Percentiles rank a stretch among this genome's conserved stretches.
phyloP scores from a whole-genome alignment of 768 basidiomycete species.

The Dacryopinax primogenitus region DNA sequence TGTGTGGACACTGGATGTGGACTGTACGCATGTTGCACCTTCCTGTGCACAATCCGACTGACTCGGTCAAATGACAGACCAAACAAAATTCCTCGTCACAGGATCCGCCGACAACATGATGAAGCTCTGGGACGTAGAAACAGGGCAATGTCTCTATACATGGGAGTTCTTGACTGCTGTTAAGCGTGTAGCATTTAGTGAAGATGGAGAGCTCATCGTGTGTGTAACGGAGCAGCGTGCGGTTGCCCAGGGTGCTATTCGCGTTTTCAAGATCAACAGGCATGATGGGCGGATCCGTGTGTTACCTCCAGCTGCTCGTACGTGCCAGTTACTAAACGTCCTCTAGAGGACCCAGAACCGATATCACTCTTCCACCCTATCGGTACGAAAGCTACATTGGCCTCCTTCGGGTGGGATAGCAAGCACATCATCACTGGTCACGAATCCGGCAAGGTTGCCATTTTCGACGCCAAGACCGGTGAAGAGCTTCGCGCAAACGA shows the following conservation, averaged over 20 bases:
- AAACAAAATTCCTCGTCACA: constrained; percentile 75
- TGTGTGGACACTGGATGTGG: constrained; percentile 93
- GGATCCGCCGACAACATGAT: constrained; percentile 91
- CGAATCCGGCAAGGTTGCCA: constrained; percentile 86
- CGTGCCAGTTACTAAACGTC: constrained; percentile 8
- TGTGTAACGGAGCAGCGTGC: constrained; percentile 96
- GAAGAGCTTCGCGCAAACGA: constrained; percentile 75
- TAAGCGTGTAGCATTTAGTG: constrained; percentile 86
- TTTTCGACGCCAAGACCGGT: constrained; percentile 79
- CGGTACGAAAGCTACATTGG: constrained; percentile 94
- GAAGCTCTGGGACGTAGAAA: constrained; percentile 76
- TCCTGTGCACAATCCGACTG: background rate
- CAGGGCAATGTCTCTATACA: constrained; percentile 80
- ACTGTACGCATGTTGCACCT: constrained; percentile 48
- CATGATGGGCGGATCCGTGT: constrained; percentile 72
- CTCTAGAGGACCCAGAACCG: constrained; percentile 62
- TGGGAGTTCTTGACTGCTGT: constrained; percentile 99
- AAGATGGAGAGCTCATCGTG: constrained; percentile 68
- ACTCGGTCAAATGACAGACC: constrained; percentile 36
- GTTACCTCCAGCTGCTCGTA: constrained; percentile 25
- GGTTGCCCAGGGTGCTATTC: constrained; percentile 81
- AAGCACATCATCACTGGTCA: constrained; percentile 83
- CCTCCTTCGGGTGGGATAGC: constrained; percentile 70
- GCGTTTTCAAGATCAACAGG: constrained; percentile 76
- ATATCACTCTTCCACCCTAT: constrained; percentile 68